Evolutionary conservation across 805 yeast genomes (phyloP).

Genomic region (Kazachstania bromeliacearum): DNA sequence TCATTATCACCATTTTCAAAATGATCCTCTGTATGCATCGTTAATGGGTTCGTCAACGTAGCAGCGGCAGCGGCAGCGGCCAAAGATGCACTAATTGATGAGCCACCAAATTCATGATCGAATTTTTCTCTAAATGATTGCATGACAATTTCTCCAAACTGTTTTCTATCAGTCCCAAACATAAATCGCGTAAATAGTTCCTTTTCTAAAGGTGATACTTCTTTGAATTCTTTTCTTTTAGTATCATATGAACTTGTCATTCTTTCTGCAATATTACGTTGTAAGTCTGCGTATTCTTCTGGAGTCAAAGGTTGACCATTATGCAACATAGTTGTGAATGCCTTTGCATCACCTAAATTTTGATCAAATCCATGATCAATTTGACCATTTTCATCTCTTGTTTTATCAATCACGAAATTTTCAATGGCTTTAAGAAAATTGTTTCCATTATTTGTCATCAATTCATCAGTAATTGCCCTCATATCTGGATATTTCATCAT

Average conservation of each 20-base stretch:
- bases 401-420: constrained; percentile 46
- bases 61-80: constrained; percentile 26
- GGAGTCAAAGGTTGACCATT: constrained; percentile 24
- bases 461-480: constrained; percentile 65
- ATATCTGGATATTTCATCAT: constrained; percentile 35
- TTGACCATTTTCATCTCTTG: constrained; percentile 6
- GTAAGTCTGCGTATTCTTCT: constrained; percentile 25
- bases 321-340: constrained; percentile 23
- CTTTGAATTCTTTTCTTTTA: constrained; percentile 19
- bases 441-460: constrained; percentile 61
- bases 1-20: constrained; percentile 11
- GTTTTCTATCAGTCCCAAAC: constrained; percentile 23
- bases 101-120: constrained; percentile 16
- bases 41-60: constrained; percentile 9
- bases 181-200: constrained; percentile 26
- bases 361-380: constrained; percentile 7
- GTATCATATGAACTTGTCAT: constrained; percentile 26
- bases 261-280: constrained; percentile 26
- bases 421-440: constrained; percentile 75
- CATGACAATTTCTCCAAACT: constrained; percentile 22
- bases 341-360: constrained; percentile 16
- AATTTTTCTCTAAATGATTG: constrained; percentile 24
- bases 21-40: constrained; percentile 13
- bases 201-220: constrained; percentile 23
- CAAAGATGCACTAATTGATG: constrained; percentile 17